phyloP scores from a whole-genome alignment of 495 filamentous ascomycete genomes.

The Lasiosphaeriaceae sp. region DNA sequence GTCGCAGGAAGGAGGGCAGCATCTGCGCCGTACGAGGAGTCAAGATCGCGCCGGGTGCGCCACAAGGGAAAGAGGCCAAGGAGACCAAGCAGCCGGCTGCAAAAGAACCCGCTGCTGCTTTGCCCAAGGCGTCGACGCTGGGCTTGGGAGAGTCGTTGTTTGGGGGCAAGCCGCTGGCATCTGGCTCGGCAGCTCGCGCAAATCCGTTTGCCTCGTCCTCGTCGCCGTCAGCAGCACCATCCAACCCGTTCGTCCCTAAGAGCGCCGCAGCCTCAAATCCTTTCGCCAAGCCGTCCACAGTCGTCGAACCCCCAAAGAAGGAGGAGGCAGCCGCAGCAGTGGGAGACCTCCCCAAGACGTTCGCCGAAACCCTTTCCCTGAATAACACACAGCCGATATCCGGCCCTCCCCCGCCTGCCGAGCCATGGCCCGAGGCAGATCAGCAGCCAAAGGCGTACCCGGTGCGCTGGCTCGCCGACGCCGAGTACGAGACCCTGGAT shows the following conservation, averaged over 20 bases:
- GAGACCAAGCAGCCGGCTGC: conserved; percentile 13
- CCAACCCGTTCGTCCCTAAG: conserved; percentile 36
- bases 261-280: conserved; percentile 15
- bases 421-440: conserved; percentile 71
- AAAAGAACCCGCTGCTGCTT: conserved; percentile 4
- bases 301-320: too few species aligned
- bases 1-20: conserved; percentile 77
- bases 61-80: conserved; percentile 19
- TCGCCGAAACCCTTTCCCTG: conserved; percentile 57
- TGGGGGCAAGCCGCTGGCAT: conserved; percentile 41
- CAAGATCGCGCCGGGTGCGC: conserved; percentile 38
- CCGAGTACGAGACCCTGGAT: conserved; percentile 85
- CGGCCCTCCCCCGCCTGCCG: conserved; percentile 41
- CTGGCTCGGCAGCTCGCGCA: conserved; percentile 25
- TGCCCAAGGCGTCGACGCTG: conserved; percentile 13
- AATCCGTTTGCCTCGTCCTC: conserved; percentile 49
- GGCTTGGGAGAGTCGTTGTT: conserved; percentile 56
- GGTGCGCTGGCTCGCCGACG: conserved; percentile 72
- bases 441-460: conserved; percentile 68
- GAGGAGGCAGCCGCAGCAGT: too few species aligned
- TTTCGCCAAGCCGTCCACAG: conserved; percentile 32
- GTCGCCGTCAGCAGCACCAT: conserved; percentile 24
- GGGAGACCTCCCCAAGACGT: conserved; percentile 60
- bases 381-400: conserved; percentile 46
- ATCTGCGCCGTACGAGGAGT: conserved; percentile 67